phyloP scores from a whole-genome alignment of 2,329 filamentous ascomycete genomes.

The Whalleya microplaca region DNA sequence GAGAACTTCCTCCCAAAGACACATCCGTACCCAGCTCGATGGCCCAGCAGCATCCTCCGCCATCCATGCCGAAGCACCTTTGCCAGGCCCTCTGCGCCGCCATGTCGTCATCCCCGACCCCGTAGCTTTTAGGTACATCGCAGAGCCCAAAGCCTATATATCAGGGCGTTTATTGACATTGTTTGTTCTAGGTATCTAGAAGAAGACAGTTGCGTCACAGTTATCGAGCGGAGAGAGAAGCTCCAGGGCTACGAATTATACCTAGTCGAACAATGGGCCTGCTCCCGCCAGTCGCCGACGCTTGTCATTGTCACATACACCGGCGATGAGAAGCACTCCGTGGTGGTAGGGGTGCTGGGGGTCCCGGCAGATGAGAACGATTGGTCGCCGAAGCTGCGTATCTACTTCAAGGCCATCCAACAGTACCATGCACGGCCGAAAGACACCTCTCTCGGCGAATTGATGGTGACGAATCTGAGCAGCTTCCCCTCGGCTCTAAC shows the following conservation, averaged over 20 bases:
- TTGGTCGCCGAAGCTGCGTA: constrained; percentile 78
- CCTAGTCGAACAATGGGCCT: constrained; percentile 96
- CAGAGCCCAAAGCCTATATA: not conserved
- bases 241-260: constrained; percentile 90
- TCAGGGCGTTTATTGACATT: constrained; percentile 5
- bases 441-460: constrained; percentile 77
- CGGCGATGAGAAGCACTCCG: constrained; percentile 76
- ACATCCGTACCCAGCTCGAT: constrained; percentile 31
- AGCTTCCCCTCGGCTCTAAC: constrained; percentile 90
- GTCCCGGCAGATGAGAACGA: constrained; percentile 78
- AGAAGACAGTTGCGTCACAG: constrained; percentile 75
- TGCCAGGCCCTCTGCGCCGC: constrained; percentile 41
- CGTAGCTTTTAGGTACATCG: constrained; percentile 56
- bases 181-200: constrained; percentile 68
- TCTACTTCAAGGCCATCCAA: constrained; percentile 85
- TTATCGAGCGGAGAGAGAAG: constrained; percentile 71
- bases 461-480: constrained; percentile 94
- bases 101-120: constrained; percentile 62
- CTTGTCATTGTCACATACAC: constrained; percentile 93
- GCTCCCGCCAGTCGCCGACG: constrained; percentile 86
- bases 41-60: constrained; percentile 25
- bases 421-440: constrained; percentile 84
- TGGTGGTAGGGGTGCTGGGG: constrained; percentile 79
- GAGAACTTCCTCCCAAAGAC: constrained; percentile 37
- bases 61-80: constrained; percentile 22